A percentile compares a stretch with the other conserved stretches of the same genome.
phyloP scores from a whole-genome alignment of 208 protist species.

The Entamoeba moshkovskii region DNA sequence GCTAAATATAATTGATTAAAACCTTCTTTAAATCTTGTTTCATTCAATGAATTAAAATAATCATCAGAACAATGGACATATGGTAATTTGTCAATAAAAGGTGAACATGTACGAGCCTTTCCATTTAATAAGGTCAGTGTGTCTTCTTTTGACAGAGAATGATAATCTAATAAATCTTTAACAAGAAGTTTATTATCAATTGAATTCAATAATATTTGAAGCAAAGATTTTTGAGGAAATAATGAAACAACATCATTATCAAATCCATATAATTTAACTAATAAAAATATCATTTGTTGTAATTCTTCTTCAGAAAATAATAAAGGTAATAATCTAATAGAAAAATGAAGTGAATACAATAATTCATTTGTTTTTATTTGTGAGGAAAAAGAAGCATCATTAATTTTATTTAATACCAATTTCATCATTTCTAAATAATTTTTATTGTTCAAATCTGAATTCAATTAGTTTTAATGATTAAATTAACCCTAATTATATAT shows the following conservation, averaged over 20 bases:
- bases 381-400: not conserved
- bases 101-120: not conserved
- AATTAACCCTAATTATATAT: no score
- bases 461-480: no score
- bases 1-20: not conserved
- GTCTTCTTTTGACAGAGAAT: not conserved
- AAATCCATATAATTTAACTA: not conserved
- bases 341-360: not conserved
- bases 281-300: not conserved
- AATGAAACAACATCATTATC: not conserved
- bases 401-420: not conserved
- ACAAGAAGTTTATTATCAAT: not conserved
- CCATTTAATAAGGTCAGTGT: not conserved
- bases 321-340: not conserved
- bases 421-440: not conserved
- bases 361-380: not conserved
- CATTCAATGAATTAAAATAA: not conserved
- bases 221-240: no score
- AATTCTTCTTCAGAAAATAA: not conserved
- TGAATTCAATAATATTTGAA: not conserved
- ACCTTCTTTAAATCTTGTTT: not conserved
- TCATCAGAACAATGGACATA: not conserved
- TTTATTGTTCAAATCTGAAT: not conserved
- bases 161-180: not conserved
- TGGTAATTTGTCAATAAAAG: not conserved